phyloP scores from a whole-genome alignment of 2,329 filamentous ascomycete genomes.

The Alternaria alternata region DNA sequence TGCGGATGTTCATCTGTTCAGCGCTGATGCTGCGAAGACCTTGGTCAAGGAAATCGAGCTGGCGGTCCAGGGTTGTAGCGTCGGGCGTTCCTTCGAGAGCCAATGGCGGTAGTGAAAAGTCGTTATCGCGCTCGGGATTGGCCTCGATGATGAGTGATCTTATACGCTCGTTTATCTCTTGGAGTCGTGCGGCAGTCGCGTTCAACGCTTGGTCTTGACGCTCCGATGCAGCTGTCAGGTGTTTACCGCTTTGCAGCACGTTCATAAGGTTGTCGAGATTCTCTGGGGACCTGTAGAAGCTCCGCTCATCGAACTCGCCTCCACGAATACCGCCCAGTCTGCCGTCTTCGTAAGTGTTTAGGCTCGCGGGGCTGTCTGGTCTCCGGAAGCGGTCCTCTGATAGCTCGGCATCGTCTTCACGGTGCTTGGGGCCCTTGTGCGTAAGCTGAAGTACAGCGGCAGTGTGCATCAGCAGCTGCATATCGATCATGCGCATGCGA shows the following conservation, averaged over 20 bases:
- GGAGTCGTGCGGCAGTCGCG: constrained; percentile 71
- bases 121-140: constrained; percentile 60
- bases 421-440: constrained; percentile 76
- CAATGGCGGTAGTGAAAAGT: constrained; percentile 43
- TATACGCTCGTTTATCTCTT: constrained; percentile 71
- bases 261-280: constrained; percentile 63
- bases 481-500: constrained; percentile 75
- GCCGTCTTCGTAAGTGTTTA: constrained; percentile 72
- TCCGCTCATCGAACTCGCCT: constrained; percentile 78
- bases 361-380: constrained; percentile 78
- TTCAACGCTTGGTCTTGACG: constrained; percentile 61
- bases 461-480: constrained; percentile 84
- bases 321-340: constrained; percentile 60
- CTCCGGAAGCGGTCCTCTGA: constrained; percentile 51
- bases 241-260: constrained; percentile 48
- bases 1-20: constrained; percentile 57
- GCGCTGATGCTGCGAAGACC: constrained; percentile 68
- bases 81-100: constrained; percentile 27
- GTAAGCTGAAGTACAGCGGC: constrained; percentile 91
- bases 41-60: constrained; percentile 76
- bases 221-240: constrained; percentile 39
- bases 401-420: constrained; percentile 56
- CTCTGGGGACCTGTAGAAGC: constrained; percentile 74
- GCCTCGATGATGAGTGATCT: constrained; percentile 71
- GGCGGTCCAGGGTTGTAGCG: constrained; percentile 55